These are phyloP conservation scores for Pouteria glomerata DNA, from an alignment of 148 eudicot species.

Conservation along the genomic window DNA sequence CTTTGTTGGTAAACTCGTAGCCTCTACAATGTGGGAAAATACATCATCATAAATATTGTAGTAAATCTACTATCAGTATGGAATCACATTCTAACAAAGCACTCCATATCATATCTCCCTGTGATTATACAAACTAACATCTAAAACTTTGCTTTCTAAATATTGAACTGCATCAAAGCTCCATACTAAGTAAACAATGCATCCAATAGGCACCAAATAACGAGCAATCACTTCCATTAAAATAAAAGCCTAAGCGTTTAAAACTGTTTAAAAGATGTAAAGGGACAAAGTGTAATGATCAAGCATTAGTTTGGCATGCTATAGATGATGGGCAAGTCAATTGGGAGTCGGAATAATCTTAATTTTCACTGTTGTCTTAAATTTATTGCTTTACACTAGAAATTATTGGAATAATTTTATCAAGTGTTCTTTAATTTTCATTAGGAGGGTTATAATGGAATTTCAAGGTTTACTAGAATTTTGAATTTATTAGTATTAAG, in stretches of 20 bases:
- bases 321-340: no score
- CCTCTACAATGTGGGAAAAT: constrained; percentile 40
- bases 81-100: neutral
- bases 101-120: neutral
- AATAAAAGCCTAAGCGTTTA: neutral
- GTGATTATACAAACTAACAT: neutral
- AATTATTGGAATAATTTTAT: no score
- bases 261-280: no score
- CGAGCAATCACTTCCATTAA: neutral
- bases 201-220: neutral
- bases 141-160: neutral
- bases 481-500: no score
- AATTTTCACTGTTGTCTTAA: no score
- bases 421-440: no score
- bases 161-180: neutral
- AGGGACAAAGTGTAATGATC: no score
- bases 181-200: neutral
- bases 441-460: no score
- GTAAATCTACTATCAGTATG: neutral
- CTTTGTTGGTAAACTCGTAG: constrained; percentile 83
- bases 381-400: no score
- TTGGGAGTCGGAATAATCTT: no score
- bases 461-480: no score
- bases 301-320: no score
- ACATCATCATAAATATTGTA: neutral